These are phyloP conservation scores for Corylus americana DNA, from an alignment of 306 rosid species.

Conservation along the genomic window DNA sequence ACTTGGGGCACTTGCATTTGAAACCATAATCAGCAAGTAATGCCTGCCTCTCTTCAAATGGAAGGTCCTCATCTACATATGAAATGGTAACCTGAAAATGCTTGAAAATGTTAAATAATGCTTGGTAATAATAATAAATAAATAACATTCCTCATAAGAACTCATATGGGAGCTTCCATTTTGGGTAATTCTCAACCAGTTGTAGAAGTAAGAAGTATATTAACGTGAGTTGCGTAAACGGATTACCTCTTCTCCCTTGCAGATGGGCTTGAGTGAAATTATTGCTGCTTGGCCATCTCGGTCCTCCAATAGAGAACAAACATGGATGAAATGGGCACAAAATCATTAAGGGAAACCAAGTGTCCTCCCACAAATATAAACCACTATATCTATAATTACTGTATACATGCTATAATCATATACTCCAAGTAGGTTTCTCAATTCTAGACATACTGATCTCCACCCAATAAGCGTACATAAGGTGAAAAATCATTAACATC, in stretches of 20 bases:
- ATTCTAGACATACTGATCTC: not conserved
- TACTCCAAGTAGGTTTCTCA: not conserved
- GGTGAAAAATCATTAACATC: not conserved
- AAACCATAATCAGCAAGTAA: constrained; percentile 89
- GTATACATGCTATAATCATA: not conserved
- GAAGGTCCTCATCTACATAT: constrained; percentile 85
- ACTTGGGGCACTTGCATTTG: constrained; percentile 69
- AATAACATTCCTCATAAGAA: not conserved
- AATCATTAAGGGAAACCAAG: not conserved
- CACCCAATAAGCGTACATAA: not conserved
- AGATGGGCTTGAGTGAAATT: constrained; percentile 60
- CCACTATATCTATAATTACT: not conserved
- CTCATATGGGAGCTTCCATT: no score
- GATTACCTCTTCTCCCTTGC: constrained; percentile 81
- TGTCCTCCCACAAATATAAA: not conserved
- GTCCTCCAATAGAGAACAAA: constrained; percentile 53
- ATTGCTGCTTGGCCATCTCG: constrained; percentile 91
- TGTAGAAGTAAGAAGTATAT: not conserved
- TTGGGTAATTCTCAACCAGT: not conserved
- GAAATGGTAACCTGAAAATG: constrained; percentile 83
- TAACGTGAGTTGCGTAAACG: not conserved
- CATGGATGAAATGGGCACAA: not conserved
- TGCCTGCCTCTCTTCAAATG: constrained; percentile 69
- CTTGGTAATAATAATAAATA: no score
- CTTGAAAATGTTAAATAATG: constrained; percentile 20